These are phyloP conservation scores for Solanum dulcamara DNA, from an alignment of 257 asterid species.

Conservation along the genomic window DNA sequence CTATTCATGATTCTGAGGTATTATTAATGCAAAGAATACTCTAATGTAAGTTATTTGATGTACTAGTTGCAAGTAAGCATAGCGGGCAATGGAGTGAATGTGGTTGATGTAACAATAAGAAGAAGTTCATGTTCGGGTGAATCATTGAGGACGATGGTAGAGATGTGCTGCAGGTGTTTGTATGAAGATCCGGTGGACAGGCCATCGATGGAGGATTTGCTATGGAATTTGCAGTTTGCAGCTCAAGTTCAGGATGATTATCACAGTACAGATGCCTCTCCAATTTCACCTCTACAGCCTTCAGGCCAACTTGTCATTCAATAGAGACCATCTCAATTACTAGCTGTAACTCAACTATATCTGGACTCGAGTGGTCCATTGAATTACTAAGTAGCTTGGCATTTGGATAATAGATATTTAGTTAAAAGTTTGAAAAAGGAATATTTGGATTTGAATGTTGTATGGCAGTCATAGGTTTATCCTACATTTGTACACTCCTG, in stretches of 20 bases:
- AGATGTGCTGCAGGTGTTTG: slow-evolving; percentile 73
- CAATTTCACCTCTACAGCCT: slow-evolving; percentile 46
- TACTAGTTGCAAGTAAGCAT: slow-evolving; percentile 43
- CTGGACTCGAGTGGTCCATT: not conserved
- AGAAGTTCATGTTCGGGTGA: slow-evolving; percentile 44
- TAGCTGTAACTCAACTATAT: not conserved
- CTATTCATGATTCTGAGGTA: not conserved
- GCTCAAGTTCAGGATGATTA: slow-evolving; percentile 75
- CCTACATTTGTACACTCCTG: not conserved
- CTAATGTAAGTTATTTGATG: not conserved
- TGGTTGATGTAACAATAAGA: slow-evolving; percentile 39
- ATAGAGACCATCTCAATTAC: not conserved
- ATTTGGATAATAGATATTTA: not conserved
- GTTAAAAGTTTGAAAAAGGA: not conserved
- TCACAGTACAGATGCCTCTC: slow-evolving; percentile 61
- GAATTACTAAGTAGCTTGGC: not conserved
- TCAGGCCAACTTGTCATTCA: slow-evolving; percentile 31
- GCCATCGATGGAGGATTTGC: slow-evolving; percentile 79
- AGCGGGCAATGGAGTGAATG: slow-evolving; percentile 41
- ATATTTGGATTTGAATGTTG: not conserved
- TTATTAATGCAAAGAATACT: not conserved
- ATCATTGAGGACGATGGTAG: slow-evolving; percentile 56
- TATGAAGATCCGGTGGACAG: slow-evolving; percentile 45
- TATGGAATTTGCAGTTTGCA: slow-evolving; percentile 92
- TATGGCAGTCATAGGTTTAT: not conserved